Evolutionary conservation across 2,329 filamentous ascomycete genomes (phyloP).

Genomic region (Botrytis elliptica): DNA sequence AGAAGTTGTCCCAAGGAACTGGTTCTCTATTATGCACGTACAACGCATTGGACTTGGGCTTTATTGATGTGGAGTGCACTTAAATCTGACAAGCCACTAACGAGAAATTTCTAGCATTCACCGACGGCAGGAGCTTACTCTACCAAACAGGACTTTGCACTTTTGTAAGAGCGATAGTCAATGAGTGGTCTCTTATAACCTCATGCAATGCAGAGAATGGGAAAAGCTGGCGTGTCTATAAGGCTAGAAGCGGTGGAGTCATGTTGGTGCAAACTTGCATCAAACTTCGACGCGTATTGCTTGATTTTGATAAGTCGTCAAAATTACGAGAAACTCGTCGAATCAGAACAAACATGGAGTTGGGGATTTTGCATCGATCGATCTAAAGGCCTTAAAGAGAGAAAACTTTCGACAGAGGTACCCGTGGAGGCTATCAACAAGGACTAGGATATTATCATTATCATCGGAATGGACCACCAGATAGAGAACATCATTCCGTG

Average conservation of each 20-base stretch:
- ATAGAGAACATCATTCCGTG: not conserved
- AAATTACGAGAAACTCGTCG: not conserved
- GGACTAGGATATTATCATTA: not conserved
- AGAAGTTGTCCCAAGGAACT: constrained; percentile 17
- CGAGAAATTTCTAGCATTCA: constrained; percentile 13
- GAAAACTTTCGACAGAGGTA: not conserved
- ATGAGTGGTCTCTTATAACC: constrained; percentile 1
- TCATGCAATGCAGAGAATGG: constrained; percentile 32
- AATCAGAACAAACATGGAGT: not conserved
- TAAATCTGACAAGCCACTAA: constrained; percentile 21
- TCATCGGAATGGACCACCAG: constrained; percentile 2
- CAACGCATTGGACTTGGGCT: constrained; percentile 16
- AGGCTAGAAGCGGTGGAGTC: constrained; percentile 31
- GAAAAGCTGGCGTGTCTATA: constrained; percentile 24
- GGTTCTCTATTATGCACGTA: constrained; percentile 20
- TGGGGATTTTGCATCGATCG: not conserved
- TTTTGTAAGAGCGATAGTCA: not conserved
- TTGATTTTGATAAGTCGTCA: constrained; percentile 4
- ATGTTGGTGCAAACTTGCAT: constrained; percentile 7
- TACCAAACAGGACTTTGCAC: not conserved
- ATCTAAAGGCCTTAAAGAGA: not conserved
- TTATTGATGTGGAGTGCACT: constrained; percentile 17
- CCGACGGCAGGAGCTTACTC: not conserved
- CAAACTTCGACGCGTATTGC: constrained; percentile 20
- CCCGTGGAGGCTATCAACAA: not conserved